Percentiles rank a stretch among this genome's conserved stretches.
Evolutionary conservation across 2,329 filamentous ascomycete species (phyloP).

Genomic region (Stromatinia cepivora): DNA sequence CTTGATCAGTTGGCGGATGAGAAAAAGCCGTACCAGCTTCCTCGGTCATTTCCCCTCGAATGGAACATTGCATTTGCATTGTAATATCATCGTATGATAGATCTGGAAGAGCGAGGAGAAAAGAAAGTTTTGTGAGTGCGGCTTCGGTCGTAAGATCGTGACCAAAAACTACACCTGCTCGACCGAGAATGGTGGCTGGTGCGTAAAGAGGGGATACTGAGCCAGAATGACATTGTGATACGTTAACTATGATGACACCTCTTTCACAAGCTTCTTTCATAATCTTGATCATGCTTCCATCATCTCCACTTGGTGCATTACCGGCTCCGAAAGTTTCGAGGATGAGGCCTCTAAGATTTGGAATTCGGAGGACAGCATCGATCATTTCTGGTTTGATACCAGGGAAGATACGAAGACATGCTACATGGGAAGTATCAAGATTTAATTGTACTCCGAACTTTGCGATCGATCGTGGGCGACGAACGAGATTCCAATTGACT

Average conservation of each 20-base stretch:
- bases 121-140: conserved; percentile 41
- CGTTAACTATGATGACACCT: conserved; percentile 70
- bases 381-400: conserved; percentile 72
- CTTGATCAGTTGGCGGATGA: conserved; percentile 49
- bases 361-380: conserved; percentile 62
- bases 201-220: conserved; percentile 59
- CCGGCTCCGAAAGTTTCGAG: conserved; percentile 73
- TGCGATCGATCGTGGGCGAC: conserved; percentile 56
- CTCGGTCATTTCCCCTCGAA: conserved; percentile 66
- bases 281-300: conserved; percentile 58
- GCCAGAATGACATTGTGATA: conserved; percentile 62
- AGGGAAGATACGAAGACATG: conserved; percentile 69
- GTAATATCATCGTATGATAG: conserved; percentile 59
- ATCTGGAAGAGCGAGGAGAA: conserved; percentile 58
- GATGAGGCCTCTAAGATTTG: conserved; percentile 64
- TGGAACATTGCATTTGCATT: conserved; percentile 59
- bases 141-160: conserved; percentile 67
- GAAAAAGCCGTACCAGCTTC: conserved; percentile 49
- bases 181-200: conserved; percentile 60
- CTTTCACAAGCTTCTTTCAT: conserved; percentile 62
- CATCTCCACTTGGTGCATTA: conserved; percentile 67
- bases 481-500: conserved; percentile 63
- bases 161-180: conserved; percentile 67
- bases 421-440: conserved; percentile 65
- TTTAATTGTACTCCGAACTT: conserved; percentile 63